Base-by-base conservation (phyloP, 768 basidiomycete species). In the Wakefieldia striispora region DNA sequence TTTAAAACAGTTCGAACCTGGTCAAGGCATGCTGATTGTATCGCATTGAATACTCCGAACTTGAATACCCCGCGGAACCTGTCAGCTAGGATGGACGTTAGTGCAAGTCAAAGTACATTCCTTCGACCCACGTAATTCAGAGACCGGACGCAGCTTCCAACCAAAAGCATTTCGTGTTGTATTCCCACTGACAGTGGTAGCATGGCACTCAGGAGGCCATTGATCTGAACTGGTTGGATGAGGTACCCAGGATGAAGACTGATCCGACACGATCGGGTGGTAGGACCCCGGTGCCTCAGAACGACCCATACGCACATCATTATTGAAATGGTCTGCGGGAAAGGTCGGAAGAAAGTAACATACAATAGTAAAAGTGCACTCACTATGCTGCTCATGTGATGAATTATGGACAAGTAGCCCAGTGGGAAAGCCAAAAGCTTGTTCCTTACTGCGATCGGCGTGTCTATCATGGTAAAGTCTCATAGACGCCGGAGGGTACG, bases 31-130 rank as follows among this genome's bases (percentile, higher is more conserved):
- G 74, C 75, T 13, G 89, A 91, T 58, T 99, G 95, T 19, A 97
- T 81, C 3, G 87, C 84, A 64, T 98, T 98, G 75, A 97, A 97
- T 3, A 87, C 80, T 0, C 84, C 83, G 56, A 95, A 97, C 60
- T 88, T 88, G 79, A 95, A 97, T 2, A 92, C 71, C 0, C 77
- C 72, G 14, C 89, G 81, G 66, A 87, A 93, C 14, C 83, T 75
- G 61, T 93, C 89, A 43, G 91, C 95, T 95, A 56, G 9, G 39
- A 37, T 39, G 14, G 51, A 34, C 53, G n/a, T 52, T 53, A 40
- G 50, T 51, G 13, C 29, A 4, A 49, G 27, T 50, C 11, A 37
- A 23, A 40, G 1, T 14, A 19, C 24, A 43, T 26, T 23, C 39
- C 23, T 36, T 4, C 17, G 6, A 50, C 80, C 56, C 54, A 91